Conservation (phyloP, 1,284 basidiomycete species). For the Xerocomus nothofagi region DNA sequence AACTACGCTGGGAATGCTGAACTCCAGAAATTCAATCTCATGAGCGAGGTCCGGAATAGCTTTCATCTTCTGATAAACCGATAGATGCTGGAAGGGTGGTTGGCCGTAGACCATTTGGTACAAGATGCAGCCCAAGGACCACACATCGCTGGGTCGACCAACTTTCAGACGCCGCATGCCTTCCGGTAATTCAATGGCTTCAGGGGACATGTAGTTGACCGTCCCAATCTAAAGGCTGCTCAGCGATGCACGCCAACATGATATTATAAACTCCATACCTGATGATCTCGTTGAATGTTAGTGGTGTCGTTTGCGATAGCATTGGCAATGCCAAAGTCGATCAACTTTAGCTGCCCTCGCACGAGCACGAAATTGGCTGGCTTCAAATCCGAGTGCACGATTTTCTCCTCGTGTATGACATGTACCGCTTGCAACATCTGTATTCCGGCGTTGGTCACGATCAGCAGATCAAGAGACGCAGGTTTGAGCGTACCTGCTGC, state of each 20-base stretch:
- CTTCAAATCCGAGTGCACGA: constrained; percentile 95
- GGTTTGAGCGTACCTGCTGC: constrained; percentile 71
- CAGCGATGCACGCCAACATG: constrained; percentile 3
- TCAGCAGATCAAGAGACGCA: background rate
- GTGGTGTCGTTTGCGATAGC: constrained; percentile 97
- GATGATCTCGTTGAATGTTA: constrained; percentile 92
- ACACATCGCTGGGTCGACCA: constrained; percentile 89
- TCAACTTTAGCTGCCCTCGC: constrained; percentile 89
- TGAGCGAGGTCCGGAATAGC: constrained; percentile 78
- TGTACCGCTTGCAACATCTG: constrained; percentile 96
- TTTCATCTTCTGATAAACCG: constrained; percentile 84
- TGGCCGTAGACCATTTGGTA: constrained; percentile 98
- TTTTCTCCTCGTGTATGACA: constrained; percentile 93
- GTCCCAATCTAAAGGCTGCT: constrained; percentile 71
- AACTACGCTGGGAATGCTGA: constrained; percentile 41
- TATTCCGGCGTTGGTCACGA: constrained; percentile 2
- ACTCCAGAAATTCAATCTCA: constrained; percentile 74
- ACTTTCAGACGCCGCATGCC: constrained; percentile 79
- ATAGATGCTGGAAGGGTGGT: constrained; percentile 88
- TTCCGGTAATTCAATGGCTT: constrained; percentile 83
- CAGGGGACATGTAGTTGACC: constrained; percentile 95
- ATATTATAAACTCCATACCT: constrained; percentile 47
- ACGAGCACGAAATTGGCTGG: constrained; percentile 97
- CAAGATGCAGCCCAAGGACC: constrained; percentile 96
- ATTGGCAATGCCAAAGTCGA: constrained; percentile 97